Conservation (phyloP, 129 eudicot genomes). For the Flaveria brownii region DNA sequence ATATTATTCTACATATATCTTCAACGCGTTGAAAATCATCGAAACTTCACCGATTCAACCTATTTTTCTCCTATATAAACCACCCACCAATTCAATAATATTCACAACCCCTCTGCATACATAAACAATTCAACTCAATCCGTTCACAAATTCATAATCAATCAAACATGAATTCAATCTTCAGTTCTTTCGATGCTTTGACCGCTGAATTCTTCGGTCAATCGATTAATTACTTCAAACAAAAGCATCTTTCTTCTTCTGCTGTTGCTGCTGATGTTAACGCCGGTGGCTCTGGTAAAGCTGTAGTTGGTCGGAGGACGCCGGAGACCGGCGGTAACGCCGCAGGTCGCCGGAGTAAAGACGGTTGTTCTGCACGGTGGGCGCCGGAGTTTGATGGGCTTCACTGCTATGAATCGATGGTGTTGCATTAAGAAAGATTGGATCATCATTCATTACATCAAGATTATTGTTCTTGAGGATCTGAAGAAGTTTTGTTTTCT, state of each 20-base stretch:
- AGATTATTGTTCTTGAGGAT: neutral
- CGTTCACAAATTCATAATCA: neutral
- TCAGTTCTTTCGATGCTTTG: slow-evolving; percentile 52
- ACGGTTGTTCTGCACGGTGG: slow-evolving; percentile 16
- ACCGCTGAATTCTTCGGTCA: slow-evolving; percentile 38
- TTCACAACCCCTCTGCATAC: neutral
- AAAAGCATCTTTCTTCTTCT: neutral
- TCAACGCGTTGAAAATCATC: slow-evolving; percentile 14
- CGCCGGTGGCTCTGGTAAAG: neutral
- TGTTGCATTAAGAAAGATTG: slow-evolving; percentile 24
- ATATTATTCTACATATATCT: neutral
- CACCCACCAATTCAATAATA: no score
- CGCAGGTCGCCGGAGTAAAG: neutral
- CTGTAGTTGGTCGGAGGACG: slow-evolving; percentile 7
- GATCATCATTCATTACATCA: no score
- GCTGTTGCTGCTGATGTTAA: neutral
- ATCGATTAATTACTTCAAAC: slow-evolving; percentile 5
- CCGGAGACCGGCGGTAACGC: neutral
- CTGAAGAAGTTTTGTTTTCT: neutral
- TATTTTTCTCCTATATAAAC: neutral
- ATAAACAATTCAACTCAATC: neutral
- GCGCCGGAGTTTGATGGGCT: slow-evolving; percentile 51
- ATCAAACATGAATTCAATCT: slow-evolving; percentile 46
- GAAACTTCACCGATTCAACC: slow-evolving; percentile 8
- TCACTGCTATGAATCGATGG: slow-evolving; percentile 45